Percentiles rank a stretch among this genome's conserved stretches.
phyloP scores from a whole-genome alignment of 768 basidiomycete genomes.

The Cystobasidiopsis lactophilus region DNA sequence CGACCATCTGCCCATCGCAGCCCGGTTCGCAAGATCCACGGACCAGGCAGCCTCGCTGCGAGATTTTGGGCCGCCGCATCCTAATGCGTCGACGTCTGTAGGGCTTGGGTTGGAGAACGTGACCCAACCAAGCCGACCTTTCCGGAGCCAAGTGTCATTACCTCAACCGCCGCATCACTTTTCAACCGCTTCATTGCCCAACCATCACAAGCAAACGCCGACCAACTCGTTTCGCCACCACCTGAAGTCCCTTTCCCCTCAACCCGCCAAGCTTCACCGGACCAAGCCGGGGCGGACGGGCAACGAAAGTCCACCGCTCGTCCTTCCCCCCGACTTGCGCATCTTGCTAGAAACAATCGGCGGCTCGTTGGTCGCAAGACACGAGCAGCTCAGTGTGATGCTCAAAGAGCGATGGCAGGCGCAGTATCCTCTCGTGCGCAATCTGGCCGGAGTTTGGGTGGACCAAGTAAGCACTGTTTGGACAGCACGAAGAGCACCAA shows the following conservation, averaged over 20 bases:
- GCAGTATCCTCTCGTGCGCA: slow-evolving; percentile 35
- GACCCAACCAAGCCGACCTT: neutral
- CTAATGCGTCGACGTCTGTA: neutral
- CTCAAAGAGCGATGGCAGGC: slow-evolving; percentile 80
- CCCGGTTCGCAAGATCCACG: slow-evolving; percentile 2
- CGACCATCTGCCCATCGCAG: slow-evolving; percentile 10
- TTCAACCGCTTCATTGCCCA: neutral
- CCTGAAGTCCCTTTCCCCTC: slow-evolving; percentile 4
- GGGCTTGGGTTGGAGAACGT: neutral
- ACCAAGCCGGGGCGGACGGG: slow-evolving; percentile 25
- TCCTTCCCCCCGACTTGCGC: slow-evolving; percentile 67
- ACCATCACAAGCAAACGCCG: neutral
- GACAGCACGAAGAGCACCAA: neutral
- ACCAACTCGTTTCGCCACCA: slow-evolving; percentile 7
- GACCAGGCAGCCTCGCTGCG: neutral
- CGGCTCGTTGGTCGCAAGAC: slow-evolving; percentile 68
- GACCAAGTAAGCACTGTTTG: too few relatives aligned
- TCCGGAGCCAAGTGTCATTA: neutral
- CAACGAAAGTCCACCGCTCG: slow-evolving; percentile 45
- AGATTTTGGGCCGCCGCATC: neutral
- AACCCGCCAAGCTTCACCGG: slow-evolving; percentile 10
- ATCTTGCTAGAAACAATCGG: slow-evolving; percentile 70
- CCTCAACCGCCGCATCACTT: neutral
- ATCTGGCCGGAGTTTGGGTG: slow-evolving; percentile 16
- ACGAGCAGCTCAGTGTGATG: slow-evolving; percentile 60